These are phyloP conservation scores for Saksenaea vasiformis DNA, from an alignment of 371 early-diverging fungal genomes.

Conservation along the genomic window DNA sequence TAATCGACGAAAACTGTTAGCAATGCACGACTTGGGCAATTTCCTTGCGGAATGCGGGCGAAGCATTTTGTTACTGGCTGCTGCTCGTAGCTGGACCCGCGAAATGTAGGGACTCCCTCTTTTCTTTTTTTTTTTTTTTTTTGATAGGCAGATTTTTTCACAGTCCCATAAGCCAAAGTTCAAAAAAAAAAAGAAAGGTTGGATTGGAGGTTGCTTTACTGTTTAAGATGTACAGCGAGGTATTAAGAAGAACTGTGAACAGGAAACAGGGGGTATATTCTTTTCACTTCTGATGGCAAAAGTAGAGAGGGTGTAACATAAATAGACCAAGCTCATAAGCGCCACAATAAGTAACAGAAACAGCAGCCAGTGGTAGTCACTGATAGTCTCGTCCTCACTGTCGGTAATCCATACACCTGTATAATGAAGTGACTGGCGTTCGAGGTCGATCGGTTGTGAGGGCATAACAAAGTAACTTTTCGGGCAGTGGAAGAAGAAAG, in stretches of 20 bases:
- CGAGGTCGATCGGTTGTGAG: background rate
- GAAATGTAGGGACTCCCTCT: no score
- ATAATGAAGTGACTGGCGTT: background rate
- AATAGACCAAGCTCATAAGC: background rate
- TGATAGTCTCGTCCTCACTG: background rate
- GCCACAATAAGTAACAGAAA: background rate
- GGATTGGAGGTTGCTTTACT: no score
- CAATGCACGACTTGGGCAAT: background rate
- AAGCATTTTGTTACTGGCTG: no score
- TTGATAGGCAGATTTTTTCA: background rate
- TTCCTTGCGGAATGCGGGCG: background rate
- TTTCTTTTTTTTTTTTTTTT: background rate
- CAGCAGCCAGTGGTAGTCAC: background rate
- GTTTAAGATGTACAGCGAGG: background rate
- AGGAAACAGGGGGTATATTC: background rate
- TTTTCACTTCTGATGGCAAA: background rate
- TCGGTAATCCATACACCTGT: background rate
- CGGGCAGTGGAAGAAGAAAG: background rate
- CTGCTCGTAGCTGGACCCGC: no score
- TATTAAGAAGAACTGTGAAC: background rate
- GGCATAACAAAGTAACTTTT: background rate
- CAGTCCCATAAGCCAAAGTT: background rate
- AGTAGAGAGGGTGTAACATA: background rate
- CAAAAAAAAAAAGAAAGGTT: background rate
- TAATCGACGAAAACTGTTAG: background rate